Evolutionary conservation across 331 rosid species (phyloP), one percentile per base, ranked within the genome.

Genomic region (Malus hybrid): DNA sequence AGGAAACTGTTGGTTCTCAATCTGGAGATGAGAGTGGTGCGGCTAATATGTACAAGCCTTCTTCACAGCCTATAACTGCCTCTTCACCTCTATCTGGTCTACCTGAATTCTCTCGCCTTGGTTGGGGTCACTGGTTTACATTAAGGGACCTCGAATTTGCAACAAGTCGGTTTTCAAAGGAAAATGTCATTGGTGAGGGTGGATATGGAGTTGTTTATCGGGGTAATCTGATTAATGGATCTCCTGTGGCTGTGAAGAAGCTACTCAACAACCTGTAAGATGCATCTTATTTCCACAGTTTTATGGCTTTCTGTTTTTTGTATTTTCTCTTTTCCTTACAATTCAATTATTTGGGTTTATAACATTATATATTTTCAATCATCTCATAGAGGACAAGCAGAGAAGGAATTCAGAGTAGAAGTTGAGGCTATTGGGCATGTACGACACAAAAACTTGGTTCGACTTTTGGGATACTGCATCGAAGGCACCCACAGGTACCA

Each of bases 51-150:
- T 72, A 63, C 79, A 71, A 77, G 74, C 76, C 81, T 78, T 90
- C 91, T 80, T 79, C 84, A 8, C 79, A 78, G 81, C 88, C 89
- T 50, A 70, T 86, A 66, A 84, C 81, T 75, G 89, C 89, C 33
- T 85, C 93, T 3, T 91, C 97, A 10, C 94, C 98, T 61, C 85
- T 90, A 79, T 87, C 86, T 20, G 98, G 96, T 83, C 84, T 93
- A 73, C 96, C 98, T 3, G 98, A 93, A 39, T 93, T 90, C 78
- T 90, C 98, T 84, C 98, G 89, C 77, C 92, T 93, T 66, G 98
- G 98, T 74, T 93, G 98, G 98, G 98, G 98, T 77, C 98, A 93
- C 78, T 93, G 98, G 98, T 93, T 93, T 81, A 93, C 98, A 53
- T 68, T 93, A 42, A 77, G 98, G 75, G 98, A 93, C 86, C 88